phyloP scores from a whole-genome alignment of 2,329 filamentous ascomycete species.

The Penicillium sp. region DNA sequence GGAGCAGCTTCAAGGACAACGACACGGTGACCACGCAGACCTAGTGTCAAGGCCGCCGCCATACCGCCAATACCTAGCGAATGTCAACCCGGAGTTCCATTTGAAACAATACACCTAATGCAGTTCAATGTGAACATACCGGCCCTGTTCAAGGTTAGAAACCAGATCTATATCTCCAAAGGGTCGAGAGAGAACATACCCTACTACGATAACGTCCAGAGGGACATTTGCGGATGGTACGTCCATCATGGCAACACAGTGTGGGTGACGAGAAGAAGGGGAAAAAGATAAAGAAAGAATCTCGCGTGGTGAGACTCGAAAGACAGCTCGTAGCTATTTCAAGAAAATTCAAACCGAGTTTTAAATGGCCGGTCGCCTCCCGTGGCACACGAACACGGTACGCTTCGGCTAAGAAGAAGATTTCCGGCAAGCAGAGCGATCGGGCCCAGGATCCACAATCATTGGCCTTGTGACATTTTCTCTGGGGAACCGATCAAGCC shows the following conservation, averaged over 20 bases:
- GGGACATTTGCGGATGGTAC: conserved; percentile 24
- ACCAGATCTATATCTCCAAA: not conserved
- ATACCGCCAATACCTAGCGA: conserved; percentile 34
- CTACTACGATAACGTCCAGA: conserved; percentile 32
- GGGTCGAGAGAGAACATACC: conserved; percentile 21
- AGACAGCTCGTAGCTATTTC: conserved; percentile 9
- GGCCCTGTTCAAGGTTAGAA: conserved; percentile 21
- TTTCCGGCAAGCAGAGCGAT: conserved; percentile 4
- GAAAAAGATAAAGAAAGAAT: not conserved
- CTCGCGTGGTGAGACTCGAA: not conserved
- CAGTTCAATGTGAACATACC: conserved; percentile 21
- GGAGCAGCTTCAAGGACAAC: conserved; percentile 31
- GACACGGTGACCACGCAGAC: conserved; percentile 32
- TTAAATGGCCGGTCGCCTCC: conserved; percentile 11
- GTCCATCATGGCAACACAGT: conserved; percentile 14
- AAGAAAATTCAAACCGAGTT: conserved; percentile 9
- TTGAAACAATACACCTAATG: not conserved
- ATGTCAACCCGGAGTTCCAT: not conserved
- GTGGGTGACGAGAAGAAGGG: not conserved
- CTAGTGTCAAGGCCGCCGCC: conserved; percentile 33
- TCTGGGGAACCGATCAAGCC: conserved; percentile 1
- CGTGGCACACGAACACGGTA: conserved; percentile 7
- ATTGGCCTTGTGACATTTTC: conserved; percentile 6
- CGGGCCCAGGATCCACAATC: conserved; percentile 4
- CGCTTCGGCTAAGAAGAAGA: not conserved